Conservation (phyloP, 2,329 filamentous ascomycete genomes). For the Lachnellula cervina region DNA sequence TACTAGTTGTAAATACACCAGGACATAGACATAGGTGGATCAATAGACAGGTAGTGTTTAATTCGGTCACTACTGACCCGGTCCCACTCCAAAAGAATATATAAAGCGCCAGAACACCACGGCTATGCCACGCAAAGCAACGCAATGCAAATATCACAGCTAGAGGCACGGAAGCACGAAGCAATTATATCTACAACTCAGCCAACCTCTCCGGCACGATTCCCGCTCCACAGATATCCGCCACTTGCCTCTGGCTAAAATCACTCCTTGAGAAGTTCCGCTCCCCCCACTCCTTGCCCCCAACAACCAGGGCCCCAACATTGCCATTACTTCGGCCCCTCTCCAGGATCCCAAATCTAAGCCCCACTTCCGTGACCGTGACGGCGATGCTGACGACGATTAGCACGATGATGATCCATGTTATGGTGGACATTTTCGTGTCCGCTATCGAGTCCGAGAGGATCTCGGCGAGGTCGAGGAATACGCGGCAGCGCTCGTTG, state of each 20-base stretch:
- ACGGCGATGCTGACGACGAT: constrained; percentile 89
- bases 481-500: constrained; percentile 94
- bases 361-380: constrained; percentile 80
- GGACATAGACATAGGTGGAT: no score
- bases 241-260: constrained; percentile 25
- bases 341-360: constrained; percentile 73
- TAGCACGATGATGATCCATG: constrained; percentile 95
- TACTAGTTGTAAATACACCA: no score
- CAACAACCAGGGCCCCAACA: not conserved
- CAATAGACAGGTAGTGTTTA: no score
- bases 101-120: constrained; percentile 10
- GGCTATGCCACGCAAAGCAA: constrained; percentile 14
- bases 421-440: constrained; percentile 92
- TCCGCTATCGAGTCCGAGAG: constrained; percentile 88
- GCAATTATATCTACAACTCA: constrained; percentile 9
- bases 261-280: constrained; percentile 27
- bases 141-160: not conserved
- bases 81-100: not conserved
- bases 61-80: no score
- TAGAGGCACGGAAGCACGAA: not conserved
- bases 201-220: constrained; percentile 21
- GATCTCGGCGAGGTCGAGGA: constrained; percentile 93
- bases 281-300: not conserved
- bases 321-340: constrained; percentile 25
- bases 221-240: constrained; percentile 29